Evolutionary conservation across 257 asterid genomes (phyloP).

Genomic region (Eustoma russellianum): DNA sequence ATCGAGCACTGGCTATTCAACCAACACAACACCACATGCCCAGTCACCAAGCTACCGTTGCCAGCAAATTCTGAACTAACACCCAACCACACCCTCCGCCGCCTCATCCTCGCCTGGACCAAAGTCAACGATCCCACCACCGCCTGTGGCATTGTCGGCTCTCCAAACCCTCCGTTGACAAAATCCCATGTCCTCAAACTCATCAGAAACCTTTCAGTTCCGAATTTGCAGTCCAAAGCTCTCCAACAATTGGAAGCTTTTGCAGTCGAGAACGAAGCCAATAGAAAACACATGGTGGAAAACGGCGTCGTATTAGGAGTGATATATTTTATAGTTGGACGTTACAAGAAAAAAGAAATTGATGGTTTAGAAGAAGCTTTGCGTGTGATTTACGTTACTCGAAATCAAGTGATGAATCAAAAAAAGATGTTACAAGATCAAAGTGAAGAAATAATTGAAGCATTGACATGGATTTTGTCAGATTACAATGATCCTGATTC

Average conservation of each 20-base stretch:
- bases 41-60: constrained; percentile 50
- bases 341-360: constrained; percentile 9
- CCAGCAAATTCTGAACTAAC: constrained; percentile 34
- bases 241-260: constrained; percentile 45
- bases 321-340: constrained; percentile 30
- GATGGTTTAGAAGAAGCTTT: constrained; percentile 29
- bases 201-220: constrained; percentile 29
- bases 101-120: constrained; percentile 82
- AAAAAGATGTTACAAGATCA: constrained; percentile 2
- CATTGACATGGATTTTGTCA: constrained; percentile 33
- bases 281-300: constrained; percentile 46
- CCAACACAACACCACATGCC: constrained; percentile 37
- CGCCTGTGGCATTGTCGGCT: constrained; percentile 38
- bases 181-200: constrained; percentile 44
- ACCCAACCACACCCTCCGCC: constrained; percentile 72
- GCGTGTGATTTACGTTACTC: constrained; percentile 16
- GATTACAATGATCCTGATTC: not conserved
- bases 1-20: constrained; percentile 71
- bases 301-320: constrained; percentile 42
- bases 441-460: constrained; percentile 17
- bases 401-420: constrained; percentile 1
- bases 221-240: constrained; percentile 27
- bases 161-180: constrained; percentile 61
- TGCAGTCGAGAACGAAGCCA: constrained; percentile 50
- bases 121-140: constrained; percentile 52